phyloP scores from a whole-genome alignment of 805 yeast genomes.

The Candida caryicola region DNA sequence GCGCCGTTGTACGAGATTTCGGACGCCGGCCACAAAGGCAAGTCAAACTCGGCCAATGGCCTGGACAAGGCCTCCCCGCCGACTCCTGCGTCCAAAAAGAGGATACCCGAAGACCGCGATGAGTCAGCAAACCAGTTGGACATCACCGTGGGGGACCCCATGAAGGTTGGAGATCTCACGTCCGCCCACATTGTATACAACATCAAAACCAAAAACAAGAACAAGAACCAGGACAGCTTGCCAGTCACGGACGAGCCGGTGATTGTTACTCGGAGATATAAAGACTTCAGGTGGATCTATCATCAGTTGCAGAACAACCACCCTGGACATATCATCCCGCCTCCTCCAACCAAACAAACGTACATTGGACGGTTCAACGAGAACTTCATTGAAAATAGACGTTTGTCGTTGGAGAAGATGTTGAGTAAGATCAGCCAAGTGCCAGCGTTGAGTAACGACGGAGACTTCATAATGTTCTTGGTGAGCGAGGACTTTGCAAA shows the following conservation, averaged over 20 bases:
- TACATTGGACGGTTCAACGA: constrained; percentile 89
- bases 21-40: constrained; percentile 21
- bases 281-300: constrained; percentile 92
- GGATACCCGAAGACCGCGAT: constrained; percentile 3
- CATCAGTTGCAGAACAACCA: constrained; percentile 82
- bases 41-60: too few relatives aligned
- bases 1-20: constrained; percentile 52
- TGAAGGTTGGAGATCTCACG: constrained; percentile 86
- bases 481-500: constrained; percentile 66
- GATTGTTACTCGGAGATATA: constrained; percentile 76
- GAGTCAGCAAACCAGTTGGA: constrained; percentile 41
- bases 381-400: constrained; percentile 81
- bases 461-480: constrained; percentile 75
- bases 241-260: constrained; percentile 10
- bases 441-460: constrained; percentile 59
- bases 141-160: constrained; percentile 84
- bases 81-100: neutral
- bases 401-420: constrained; percentile 86
- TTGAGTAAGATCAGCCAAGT: constrained; percentile 63
- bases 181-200: constrained; percentile 86
- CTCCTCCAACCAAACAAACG: constrained; percentile 93
- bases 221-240: constrained; percentile 16
- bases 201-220: constrained; percentile 60
- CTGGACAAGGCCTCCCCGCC: neutral
- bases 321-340: constrained; percentile 86